Conservation (phyloP, 441 rosid species). For the Erodium chrysanthum region DNA sequence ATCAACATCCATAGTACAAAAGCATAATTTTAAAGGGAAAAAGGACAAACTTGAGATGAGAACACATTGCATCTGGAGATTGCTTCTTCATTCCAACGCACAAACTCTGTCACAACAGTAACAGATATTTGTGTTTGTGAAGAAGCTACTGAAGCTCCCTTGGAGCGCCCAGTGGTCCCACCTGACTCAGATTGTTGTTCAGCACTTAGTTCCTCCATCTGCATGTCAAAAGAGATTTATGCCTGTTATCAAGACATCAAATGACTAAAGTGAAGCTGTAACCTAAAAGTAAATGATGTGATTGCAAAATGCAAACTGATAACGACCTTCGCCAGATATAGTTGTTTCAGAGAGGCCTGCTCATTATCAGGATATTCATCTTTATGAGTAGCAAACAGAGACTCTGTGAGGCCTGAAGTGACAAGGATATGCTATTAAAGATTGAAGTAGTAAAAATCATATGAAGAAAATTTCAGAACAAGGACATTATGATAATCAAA, state of each 20-base stretch:
- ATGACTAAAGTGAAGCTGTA: slow-evolving; percentile 10
- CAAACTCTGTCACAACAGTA: slow-evolving; percentile 92
- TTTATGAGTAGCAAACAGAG: slow-evolving; percentile 86
- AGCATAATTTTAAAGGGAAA: slow-evolving; percentile 10
- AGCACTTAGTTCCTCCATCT: slow-evolving; percentile 88
- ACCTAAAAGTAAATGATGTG: slow-evolving; percentile 16
- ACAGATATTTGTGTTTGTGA: slow-evolving; percentile 90
- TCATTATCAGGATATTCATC: slow-evolving; percentile 96
- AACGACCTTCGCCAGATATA: slow-evolving; percentile 76
- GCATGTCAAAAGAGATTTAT: slow-evolving; percentile 25
- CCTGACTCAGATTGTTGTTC: slow-evolving; percentile 72
- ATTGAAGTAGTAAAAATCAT: neutral
- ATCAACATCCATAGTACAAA: slow-evolving; percentile 1
- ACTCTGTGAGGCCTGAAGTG: slow-evolving; percentile 81
- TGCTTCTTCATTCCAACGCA: slow-evolving; percentile 98
- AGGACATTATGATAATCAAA: neutral
- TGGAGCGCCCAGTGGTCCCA: slow-evolving; percentile 89
- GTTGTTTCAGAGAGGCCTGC: slow-evolving; percentile 85
- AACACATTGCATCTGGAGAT: slow-evolving; percentile 83
- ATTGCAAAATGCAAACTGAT: slow-evolving; percentile 6
- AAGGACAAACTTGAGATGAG: slow-evolving; percentile 66
- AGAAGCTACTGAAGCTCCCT: slow-evolving; percentile 77
- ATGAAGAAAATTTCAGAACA: slow-evolving; percentile 3
- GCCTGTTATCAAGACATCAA: slow-evolving; percentile 5
- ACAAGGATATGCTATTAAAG: slow-evolving; percentile 12